A percentile compares a stretch with the other conserved stretches of the same genome.
Conservation (phyloP, 345 rosid genomes). For the Syzygium aqueum region DNA sequence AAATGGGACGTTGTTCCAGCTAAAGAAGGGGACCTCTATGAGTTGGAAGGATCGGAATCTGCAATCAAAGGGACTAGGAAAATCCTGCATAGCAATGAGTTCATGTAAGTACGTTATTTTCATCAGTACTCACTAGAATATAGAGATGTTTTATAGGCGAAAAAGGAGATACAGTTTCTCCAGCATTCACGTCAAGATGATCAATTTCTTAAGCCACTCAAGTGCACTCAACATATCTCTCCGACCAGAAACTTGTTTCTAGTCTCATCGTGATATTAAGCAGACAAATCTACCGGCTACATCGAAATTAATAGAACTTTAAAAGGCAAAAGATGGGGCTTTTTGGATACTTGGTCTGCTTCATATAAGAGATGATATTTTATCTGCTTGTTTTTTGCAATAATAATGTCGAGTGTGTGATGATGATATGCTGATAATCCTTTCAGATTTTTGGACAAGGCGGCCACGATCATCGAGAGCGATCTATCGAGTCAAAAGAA, state of each 20-base stretch:
- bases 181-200: background rate
- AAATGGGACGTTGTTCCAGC: conserved; percentile 23
- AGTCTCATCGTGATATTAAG: background rate
- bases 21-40: conserved; percentile 17
- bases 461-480: conserved; percentile 23
- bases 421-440: background rate
- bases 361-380: background rate
- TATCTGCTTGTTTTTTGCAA: background rate
- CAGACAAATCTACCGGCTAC: background rate
- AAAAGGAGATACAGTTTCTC: background rate
- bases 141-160: background rate
- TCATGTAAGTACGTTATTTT: conserved; percentile 11
- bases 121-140: background rate
- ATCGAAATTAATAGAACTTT: background rate
- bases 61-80: conserved; percentile 44
- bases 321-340: background rate
- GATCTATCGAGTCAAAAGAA: conserved; percentile 5
- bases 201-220: background rate
- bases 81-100: conserved; percentile 29
- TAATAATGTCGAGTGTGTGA: background rate
- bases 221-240: background rate
- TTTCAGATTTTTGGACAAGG: conserved; percentile 38
- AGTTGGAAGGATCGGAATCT: conserved; percentile 33
- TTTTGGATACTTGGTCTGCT: background rate
- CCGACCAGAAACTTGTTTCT: background rate